phyloP scores from a whole-genome alignment of 495 filamentous ascomycete species.

The Penicillium silybi region DNA sequence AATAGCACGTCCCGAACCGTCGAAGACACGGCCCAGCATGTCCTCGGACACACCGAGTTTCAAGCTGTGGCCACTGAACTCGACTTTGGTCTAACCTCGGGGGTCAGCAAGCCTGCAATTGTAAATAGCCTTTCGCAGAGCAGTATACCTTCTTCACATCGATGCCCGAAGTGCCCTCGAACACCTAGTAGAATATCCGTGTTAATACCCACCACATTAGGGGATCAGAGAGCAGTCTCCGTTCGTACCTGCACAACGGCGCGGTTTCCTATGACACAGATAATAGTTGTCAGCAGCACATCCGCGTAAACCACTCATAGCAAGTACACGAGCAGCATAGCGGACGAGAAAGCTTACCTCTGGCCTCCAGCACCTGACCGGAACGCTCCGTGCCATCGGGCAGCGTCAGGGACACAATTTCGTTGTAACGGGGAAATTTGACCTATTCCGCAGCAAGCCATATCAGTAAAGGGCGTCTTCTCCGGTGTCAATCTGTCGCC shows the following conservation, averaged over 20 bases:
- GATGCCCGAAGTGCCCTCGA: slow-evolving; percentile 94
- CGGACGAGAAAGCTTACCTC: slow-evolving; percentile 56
- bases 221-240: background rate
- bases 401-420: slow-evolving; percentile 94
- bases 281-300: slow-evolving; percentile 8
- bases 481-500: background rate
- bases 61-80: slow-evolving; percentile 93
- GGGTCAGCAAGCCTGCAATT: slow-evolving; percentile 19
- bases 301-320: background rate
- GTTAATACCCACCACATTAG: slow-evolving; percentile 19
- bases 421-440: slow-evolving; percentile 96
- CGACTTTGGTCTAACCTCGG: slow-evolving; percentile 73
- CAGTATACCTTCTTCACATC: slow-evolving; percentile 90
- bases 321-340: background rate
- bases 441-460: slow-evolving; percentile 50
- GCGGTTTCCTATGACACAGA: slow-evolving; percentile 61
- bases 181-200: slow-evolving; percentile 60
- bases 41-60: slow-evolving; percentile 99
- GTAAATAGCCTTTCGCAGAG: background rate
- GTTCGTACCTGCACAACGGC: slow-evolving; percentile 79
- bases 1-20: slow-evolving; percentile 94
- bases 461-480: slow-evolving; percentile 7
- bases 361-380: slow-evolving; percentile 94
- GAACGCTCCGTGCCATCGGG: slow-evolving; percentile 91
- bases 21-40: slow-evolving; percentile 98